Evolutionary conservation across 2,329 filamentous ascomycete species (phyloP).

Genomic region (Aspergillus jensenii): DNA sequence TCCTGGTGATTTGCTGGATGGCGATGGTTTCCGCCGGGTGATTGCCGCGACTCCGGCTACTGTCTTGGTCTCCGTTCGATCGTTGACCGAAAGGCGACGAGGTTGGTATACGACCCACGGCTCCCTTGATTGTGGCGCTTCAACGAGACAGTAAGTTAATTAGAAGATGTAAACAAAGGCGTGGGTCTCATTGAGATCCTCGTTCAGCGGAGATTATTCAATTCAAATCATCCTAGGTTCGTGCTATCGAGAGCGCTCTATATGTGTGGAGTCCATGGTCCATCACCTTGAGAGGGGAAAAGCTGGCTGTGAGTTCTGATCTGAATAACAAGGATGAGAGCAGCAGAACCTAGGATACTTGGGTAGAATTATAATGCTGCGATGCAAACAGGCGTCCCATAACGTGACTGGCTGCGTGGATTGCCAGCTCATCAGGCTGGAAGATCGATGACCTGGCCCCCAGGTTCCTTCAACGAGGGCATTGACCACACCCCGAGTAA

Average conservation of each 20-base stretch:
- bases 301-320: background rate
- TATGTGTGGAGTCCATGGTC: background rate
- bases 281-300: background rate
- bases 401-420: background rate
- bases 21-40: background rate
- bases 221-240: background rate
- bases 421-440: constrained; percentile 10
- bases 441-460: background rate
- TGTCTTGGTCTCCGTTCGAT: background rate
- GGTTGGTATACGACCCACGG: background rate
- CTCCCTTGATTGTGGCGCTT: constrained; percentile 9
- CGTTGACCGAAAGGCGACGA: background rate
- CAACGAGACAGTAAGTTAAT: background rate
- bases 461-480: background rate
- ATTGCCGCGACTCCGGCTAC: background rate
- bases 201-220: constrained; percentile 7
- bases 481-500: background rate
- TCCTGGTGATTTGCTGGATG: background rate
- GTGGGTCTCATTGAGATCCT: background rate
- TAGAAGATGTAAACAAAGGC: background rate
- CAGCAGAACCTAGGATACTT: background rate
- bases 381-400: background rate
- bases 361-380: background rate
- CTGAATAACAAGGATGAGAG: background rate
- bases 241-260: background rate